Conservation (phyloP, 805 yeast genomes). For the Maudiozyma pseudohumilis region DNA sequence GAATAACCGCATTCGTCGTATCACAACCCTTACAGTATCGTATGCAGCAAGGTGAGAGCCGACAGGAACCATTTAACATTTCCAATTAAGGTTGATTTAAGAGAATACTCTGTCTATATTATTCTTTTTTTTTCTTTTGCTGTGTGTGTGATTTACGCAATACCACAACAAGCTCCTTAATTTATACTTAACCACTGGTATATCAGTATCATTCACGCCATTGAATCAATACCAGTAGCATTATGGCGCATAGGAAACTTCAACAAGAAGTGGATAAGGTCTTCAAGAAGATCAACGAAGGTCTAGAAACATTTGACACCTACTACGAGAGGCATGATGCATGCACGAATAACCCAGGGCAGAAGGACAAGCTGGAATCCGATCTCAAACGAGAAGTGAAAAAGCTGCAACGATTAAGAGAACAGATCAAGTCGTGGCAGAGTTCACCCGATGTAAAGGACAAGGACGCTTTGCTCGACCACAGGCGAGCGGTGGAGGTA, state of each 20-base stretch:
- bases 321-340: slow-evolving; percentile 77
- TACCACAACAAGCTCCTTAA: no score
- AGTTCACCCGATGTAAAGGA: slow-evolving; percentile 86
- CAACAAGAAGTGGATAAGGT: slow-evolving; percentile 83
- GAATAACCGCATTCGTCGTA: no score
- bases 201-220: no score
- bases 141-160: no score
- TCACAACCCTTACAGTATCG: no score
- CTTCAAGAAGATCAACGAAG: slow-evolving; percentile 78
- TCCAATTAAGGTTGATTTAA: neutral
- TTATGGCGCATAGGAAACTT: slow-evolving; percentile 39
- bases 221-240: no score
- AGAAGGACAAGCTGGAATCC: slow-evolving; percentile 85
- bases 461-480: slow-evolving; percentile 73
- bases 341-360: slow-evolving; percentile 69
- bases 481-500: slow-evolving; percentile 54
- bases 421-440: slow-evolving; percentile 92
- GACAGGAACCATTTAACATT: neutral
- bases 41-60: slow-evolving; percentile 2
- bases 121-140: no score
- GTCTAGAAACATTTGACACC: slow-evolving; percentile 73
- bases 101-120: neutral
- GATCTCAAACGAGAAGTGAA: slow-evolving; percentile 93
- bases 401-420: slow-evolving; percentile 84
- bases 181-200: no score